Evolutionary conservation across 2,329 filamentous ascomycete species (phyloP), one percentile per base, ranked within the genome.

Genomic region (Coniella vitis): DNA sequence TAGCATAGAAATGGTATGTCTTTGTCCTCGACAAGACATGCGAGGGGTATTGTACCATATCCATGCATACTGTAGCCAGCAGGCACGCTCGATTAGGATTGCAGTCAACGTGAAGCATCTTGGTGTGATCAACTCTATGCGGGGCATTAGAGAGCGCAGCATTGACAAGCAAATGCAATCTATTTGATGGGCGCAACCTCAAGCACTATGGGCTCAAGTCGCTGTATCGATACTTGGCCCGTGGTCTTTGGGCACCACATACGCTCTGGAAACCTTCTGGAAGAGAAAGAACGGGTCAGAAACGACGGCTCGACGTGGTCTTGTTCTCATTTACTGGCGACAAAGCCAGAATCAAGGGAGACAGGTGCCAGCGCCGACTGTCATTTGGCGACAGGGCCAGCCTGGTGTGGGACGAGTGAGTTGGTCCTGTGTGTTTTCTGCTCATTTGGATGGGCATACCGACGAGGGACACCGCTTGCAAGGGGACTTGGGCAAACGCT

Each of bases 251-350:
- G 49, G 29, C 45, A 48, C 39, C 45, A 40, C 32, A 29, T 57
- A 58, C 59, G 60, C 57, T 62, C 64, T 65, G 68, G 67, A 60
- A 67, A 66, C 66, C 73, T 73, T 75, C 72, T 75, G 72, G 75
- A 75, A 71, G 72, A 71, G 73, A 75, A 61, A 77, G n/a, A 75
- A 71, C 72, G 73, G 69, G 73, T 75, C 76, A 76, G 71, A 74
- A 74, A 71, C 56, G 67, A 66, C 58, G 59, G 51, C 63, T n/a
- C 68, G 63, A 66, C 61, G 32, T 48, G 55, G 42, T 55, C 49
- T 52, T 49, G 43, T 45, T 34, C 40, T 32, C 29, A 52, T 29
- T 37, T 39, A 35, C 31, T 39, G 19, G 52, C 48, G 50, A 48
- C 48, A 54, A 51, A 51, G 52, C 51, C 41, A 48, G 39, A 22